Base-by-base conservation (phyloP, 2,329 filamentous ascomycete genomes). In the Phyllosticta ampelicida region DNA sequence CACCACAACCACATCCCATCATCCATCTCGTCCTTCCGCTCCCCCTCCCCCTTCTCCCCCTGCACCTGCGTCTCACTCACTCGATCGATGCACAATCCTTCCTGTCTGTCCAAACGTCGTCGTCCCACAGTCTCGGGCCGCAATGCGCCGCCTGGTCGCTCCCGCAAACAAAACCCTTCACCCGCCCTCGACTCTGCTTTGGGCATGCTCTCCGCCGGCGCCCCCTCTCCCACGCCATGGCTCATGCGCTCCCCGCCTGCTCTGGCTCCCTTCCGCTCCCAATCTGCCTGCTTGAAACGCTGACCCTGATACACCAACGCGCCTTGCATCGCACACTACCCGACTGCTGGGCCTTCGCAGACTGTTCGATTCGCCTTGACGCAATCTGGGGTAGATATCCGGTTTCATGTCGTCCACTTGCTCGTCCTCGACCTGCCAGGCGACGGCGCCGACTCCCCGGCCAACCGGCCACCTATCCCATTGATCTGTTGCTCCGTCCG, bases 311-410 rank as follows among this genome's bases (percentile, higher is more conserved):
- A 36, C 30, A 36, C 30, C 30, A 36, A 16, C 30, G 30, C 30
- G 30, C 30, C 30, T 36, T 36, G 30, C 30, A 36, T 44, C 36
- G 36, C 36, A 44, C 36, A 44, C 36, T n/a, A 44, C 36, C 36
- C 36, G 2, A n/a, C 13, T n/a, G 36, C 36, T n/a, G 36, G 36
- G 36, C 36, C 36, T 44, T 16, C 13, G 36, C n/a, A n/a, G 36
- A 16, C 13, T 44, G 13, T 44, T 44, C 36, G 36, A 44, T 16
- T n/a, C 5, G 16, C 13, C 26, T 28, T 59, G 51, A 53, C 57
- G 57, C 57, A 55, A 59, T 59, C 57, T 55, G 57, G 57, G 57
- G 57, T 59, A 59, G 52, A 44, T 49, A 21, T 55, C 53, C 57
- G 28, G 53, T 59, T 59, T 59, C 57, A 59, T 48, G 54, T 58